Evolutionary conservation across 2,329 filamentous ascomycete genomes (phyloP), one percentile per base, ranked within the genome.

Genomic region (Sclerotinia spermophila): DNA sequence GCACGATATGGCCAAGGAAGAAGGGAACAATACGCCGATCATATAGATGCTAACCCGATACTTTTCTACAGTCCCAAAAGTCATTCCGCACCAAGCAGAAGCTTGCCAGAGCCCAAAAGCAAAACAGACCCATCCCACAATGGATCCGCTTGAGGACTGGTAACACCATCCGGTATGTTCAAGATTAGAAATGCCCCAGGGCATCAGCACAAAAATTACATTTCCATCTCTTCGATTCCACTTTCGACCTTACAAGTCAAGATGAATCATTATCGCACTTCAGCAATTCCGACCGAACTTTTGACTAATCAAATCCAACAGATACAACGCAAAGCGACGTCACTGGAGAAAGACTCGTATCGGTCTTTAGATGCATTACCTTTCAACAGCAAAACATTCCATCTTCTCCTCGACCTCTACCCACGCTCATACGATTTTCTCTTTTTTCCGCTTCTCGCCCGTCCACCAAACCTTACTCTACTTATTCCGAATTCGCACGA

Each of bases 321-420:
- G 96, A 87, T 99, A 99, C 91, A 99, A 99, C 89, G 94, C 96
- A 82, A 99, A 99, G 93, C 89, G 96, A 86, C 92, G 96, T 87
- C 96, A 99, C 85, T 99, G 96, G 96, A 93, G 96, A 88, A 99
- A 99, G 95, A 98, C 96, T 83, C 92, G 94, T 83, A 93, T 99
- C 86, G 94, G 94, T 83, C 96, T 99, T 88, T 99, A 96, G 88
- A 89, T 85, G 83, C 84, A 82, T 86, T 84, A 81, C 82, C 81
- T 42, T 35, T 67, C 68, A 67, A 67, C 72, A 60, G 48, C 67
- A 65, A 69, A 69, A 69, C 45, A 33, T 69, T 69, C 67, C 45
- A 65, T 69, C 48, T 53, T 71, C 67, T 70, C 66, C 67, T 60
- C 66, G 40, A 58, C 67, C 66, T 53, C 27, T 58, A 69, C 65